Evolutionary conservation across 2,329 filamentous ascomycete species (phyloP).

Genomic region (Sphaerostilbella broomeana): DNA sequence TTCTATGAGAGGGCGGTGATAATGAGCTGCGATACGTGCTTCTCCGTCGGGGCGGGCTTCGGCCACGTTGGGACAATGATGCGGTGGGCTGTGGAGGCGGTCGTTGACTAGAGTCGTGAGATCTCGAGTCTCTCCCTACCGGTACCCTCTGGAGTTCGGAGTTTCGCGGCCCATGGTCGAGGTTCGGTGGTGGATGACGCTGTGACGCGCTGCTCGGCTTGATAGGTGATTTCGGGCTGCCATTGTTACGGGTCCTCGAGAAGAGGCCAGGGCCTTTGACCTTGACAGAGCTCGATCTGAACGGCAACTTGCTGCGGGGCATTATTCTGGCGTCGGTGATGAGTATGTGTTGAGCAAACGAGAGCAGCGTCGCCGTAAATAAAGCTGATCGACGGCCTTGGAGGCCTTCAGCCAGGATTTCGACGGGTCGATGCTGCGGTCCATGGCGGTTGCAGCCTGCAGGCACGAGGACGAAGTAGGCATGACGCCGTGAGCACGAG

Average conservation of each 20-base stretch:
- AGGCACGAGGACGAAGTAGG: slow-evolving; percentile 12
- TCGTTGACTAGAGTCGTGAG: slow-evolving; percentile 3
- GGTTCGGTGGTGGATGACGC: slow-evolving; percentile 5
- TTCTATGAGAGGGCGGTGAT: slow-evolving; percentile 10
- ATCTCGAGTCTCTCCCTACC: slow-evolving; percentile 6
- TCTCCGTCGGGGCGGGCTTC: slow-evolving; percentile 9
- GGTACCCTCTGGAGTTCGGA: slow-evolving; percentile 1
- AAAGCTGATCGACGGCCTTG: slow-evolving; percentile 1
- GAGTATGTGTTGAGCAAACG: not conserved
- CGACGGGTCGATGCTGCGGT: not conserved
- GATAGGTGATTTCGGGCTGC: not conserved
- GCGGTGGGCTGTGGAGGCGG: slow-evolving; percentile 2
- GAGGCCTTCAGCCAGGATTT: not conserved
- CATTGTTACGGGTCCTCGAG: slow-evolving; percentile 7
- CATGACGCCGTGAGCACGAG: slow-evolving; percentile 14
- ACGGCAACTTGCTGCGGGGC: slow-evolving; percentile 11
- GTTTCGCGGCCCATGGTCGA: not conserved
- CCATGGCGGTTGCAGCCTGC: slow-evolving; percentile 10
- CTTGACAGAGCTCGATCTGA: slow-evolving; percentile 14
- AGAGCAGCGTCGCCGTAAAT: not conserved
- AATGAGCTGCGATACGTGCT: slow-evolving; percentile 6
- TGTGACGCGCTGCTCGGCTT: slow-evolving; percentile 6
- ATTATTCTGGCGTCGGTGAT: too few relatives aligned
- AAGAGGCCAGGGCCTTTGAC: slow-evolving; percentile 12
- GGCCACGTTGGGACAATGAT: slow-evolving; percentile 1